Base-by-base conservation (phyloP, 2,329 filamentous ascomycete species). In the Clathrospora elynae region DNA sequence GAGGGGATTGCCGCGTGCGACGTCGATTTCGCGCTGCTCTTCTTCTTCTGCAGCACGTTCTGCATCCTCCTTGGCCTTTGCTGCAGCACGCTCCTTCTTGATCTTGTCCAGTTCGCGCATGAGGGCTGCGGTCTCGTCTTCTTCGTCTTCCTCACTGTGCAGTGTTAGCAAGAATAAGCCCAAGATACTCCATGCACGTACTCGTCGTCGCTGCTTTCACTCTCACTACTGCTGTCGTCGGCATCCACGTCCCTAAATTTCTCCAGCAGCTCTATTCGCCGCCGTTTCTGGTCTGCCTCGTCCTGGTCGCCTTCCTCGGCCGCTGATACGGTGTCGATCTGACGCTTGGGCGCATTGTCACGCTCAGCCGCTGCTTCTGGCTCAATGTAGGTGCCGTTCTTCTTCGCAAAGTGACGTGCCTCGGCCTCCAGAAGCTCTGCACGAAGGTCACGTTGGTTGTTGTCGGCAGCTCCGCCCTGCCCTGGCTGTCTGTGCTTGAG, bases 31-130 rank as follows among this genome's bases (percentile, higher is more conserved):
- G 48, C 88, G 81, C 63, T 87, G 82, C 64, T 92, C 90, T 64
- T 93, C 80, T 66, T 96, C 92, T 51, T 84, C 80, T 18, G 84
- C 87, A n/a, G 83, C 84, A 46, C 84, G 83, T 68, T 92, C 90
- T 22, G 83, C 85, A 68, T 96, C 92, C 79, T 88, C 87, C 66
- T 83, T 83, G 53, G 93, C 88, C 44, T 87, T 85, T 67, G 88
- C 86, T 66, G 88, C 90, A 2, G 87, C 86, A 38, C 90, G 78
- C 71, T 96, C 90, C 50, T 84, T 84, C 68, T 95, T 89, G 68
- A 99, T 96, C 69, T 95, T 93, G 65, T 95, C 92, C 31, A 99
- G 74, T 69, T 99, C 93, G 29, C 92, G 82, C 80, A 95, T 88
- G 53, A 99, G 75, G 67, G 95, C 90, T 0, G 90, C 91, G 4